Evolutionary conservation across 805 yeast genomes (phyloP), one percentile per base, ranked within the genome.

Genomic region (Candida sithepensis): DNA sequence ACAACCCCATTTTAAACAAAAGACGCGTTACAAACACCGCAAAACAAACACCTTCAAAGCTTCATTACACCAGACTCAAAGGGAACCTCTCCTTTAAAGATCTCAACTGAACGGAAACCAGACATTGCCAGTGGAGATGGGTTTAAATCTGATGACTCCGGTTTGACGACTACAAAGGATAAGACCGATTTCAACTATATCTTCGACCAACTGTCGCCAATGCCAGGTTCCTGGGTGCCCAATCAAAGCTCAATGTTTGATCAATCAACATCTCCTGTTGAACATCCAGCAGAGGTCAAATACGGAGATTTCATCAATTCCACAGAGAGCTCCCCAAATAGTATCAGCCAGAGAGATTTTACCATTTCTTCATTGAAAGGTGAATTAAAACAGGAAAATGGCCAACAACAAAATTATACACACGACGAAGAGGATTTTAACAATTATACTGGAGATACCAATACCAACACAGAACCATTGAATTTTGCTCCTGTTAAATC

Each of bases 181-280:
- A 43, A 44, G 38, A 47, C 45, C 23, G 67, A 63, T 39, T 65
- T 56, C 47, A 54, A 57, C 3, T 59, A 64, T 37, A 48, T 61
- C 2, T 39, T 56, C 3, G 56, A 58, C 5, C 59, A 58, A 41
- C 34, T 58, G 21, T 61, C 64, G 3, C 63, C 64, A 30, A 58
- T 58, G 57, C 63, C 67, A 13, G 64, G 64, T 6, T 55, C 64
- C 5, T 64, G 66, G 69, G 52, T 55, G 9, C 41, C 46, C 12
- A 54, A 49, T 24, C 52, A 54, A 23, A 47, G 47, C 12, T 47
- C 45, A 5, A 45, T 44, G 16, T 55, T 56, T 30, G 54, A 41
- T 19, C 44, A 30, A 14, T 42, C 41, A 19, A 33, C 39, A 7
- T n/a, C 18, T 21, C 7, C 19, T 28, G 22, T 22, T 9, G 18